Evolutionary conservation across 495 filamentous ascomycete genomes (phyloP), one percentile per base, ranked within the genome.

Genomic region (Coniosporium apollinis): DNA sequence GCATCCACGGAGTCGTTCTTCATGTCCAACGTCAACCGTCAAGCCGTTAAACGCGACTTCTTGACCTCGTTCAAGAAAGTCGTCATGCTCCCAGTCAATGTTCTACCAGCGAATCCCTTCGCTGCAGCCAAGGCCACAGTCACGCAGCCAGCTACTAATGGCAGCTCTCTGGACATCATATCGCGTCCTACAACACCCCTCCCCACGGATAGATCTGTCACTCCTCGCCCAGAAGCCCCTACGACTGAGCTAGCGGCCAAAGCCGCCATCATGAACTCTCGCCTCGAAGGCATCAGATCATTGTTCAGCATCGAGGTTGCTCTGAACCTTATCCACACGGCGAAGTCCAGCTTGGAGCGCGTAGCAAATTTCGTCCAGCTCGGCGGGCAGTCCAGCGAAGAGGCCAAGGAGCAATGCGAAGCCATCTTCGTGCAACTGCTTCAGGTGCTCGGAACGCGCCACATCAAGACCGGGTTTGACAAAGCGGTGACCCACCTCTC

Each of bases 251-350:
- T 99, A 8, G 87, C 87, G 28, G 91, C 91, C 19, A 96, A 94
- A 59, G 83, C 87, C 2, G 85, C 86, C 0, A 74, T 99, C 34
- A 96, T 99, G 86, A 87, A 86, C 34, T 81, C 82, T 3, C 71
- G 81, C 33, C 62, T 99, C 21, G 87, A 94, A 56, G 86, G 86
- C 32, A 96, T 99, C 54, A 74, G 76, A 34, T 82, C 82, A 15
- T 64, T 99, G 10, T 96, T 99, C 61, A 92, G 83, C 54, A 86
- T 99, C 45, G 91, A 99, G 50, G 74, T 99, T 14, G 89, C 91
- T 1, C 61, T 99, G 19, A 76, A 75, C 34, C 62, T 99, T 10
- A 83, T 92, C 8, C 87, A 94, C 57, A 61, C 67, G 1, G 91
- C 89, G n/a, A 94, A 96, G 58, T 66, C 80, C 18, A 82, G 77